Conservation (phyloP, 2,329 filamentous ascomycete species). For the Seiridium cupressi region DNA sequence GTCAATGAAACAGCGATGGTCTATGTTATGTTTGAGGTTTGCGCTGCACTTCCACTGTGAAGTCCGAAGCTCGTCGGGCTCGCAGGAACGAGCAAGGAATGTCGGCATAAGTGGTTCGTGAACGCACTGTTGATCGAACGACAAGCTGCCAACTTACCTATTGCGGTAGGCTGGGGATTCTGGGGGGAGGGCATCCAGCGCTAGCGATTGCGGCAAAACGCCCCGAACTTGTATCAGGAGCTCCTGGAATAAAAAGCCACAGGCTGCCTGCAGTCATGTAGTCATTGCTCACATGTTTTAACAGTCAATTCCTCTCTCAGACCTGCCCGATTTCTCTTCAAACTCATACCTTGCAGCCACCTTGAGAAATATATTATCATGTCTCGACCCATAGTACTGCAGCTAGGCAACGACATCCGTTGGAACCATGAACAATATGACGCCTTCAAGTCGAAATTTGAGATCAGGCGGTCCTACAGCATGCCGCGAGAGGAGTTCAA, state of each 20-base stretch:
- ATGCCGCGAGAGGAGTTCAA: constrained; percentile 15
- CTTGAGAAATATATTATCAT: neutral
- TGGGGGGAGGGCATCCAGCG: neutral
- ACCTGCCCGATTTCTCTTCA: neutral
- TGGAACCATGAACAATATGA: constrained; percentile 17
- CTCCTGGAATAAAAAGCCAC: neutral
- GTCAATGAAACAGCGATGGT: too few relatives aligned
- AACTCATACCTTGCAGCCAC: neutral
- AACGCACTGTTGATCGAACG: neutral
- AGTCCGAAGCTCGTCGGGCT: too few relatives aligned
- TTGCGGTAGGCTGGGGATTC: neutral
- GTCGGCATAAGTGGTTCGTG: too few relatives aligned
- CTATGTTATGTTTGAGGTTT: too few relatives aligned
- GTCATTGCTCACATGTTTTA: neutral
- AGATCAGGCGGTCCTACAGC: constrained; percentile 15
- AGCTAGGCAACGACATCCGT: constrained; percentile 16
- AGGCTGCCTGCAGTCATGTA: neutral
- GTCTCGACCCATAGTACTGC: constrained; percentile 15
- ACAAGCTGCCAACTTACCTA: neutral
- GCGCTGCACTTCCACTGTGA: too few relatives aligned
- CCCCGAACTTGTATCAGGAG: neutral
- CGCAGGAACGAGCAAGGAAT: too few relatives aligned
- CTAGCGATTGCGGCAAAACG: neutral
- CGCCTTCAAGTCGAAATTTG: constrained; percentile 13
- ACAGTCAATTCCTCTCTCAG: neutral